phyloP scores from a whole-genome alignment of 345 rosid genomes.

The Salix purpurea region DNA sequence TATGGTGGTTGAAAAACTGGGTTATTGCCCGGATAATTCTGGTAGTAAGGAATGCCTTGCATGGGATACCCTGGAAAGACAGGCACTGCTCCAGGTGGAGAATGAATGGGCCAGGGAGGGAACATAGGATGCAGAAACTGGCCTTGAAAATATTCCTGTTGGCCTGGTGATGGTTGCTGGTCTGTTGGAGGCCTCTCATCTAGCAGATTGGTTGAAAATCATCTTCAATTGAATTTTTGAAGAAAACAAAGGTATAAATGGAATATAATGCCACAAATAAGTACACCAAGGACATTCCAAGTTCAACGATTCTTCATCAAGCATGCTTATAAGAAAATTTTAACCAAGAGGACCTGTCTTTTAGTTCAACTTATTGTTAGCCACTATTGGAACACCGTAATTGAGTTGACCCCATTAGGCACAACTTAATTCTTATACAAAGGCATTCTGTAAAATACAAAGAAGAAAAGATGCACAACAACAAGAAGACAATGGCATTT shows the following conservation, averaged over 20 bases:
- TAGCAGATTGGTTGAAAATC: conserved; percentile 19
- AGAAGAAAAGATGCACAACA: neutral
- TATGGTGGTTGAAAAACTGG: conserved; percentile 61
- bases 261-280: neutral
- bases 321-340: neutral
- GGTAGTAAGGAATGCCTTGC: conserved; percentile 82
- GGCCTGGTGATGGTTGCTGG: conserved; percentile 45
- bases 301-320: neutral
- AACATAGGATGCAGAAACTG: conserved; percentile 72
- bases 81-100: conserved; percentile 76
- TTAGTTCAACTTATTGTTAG: neutral
- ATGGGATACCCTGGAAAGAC: conserved; percentile 80
- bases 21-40: conserved; percentile 54
- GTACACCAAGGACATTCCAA: conserved; percentile 6
- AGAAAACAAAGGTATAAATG: conserved; percentile 10
- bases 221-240: conserved; percentile 4
- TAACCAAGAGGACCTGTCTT: neutral
- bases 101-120: conserved; percentile 84
- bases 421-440: neutral
- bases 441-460: neutral
- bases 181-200: conserved; percentile 53
- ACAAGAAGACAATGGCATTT: neutral
- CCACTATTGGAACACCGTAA: neutral
- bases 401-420: neutral
- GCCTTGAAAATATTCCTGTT: conserved; percentile 61